Percentiles rank a stretch among this genome's conserved stretches.
These are phyloP conservation scores for Suillus discolor DNA, from an alignment of 768 basidiomycete species.

Conservation along the genomic window DNA sequence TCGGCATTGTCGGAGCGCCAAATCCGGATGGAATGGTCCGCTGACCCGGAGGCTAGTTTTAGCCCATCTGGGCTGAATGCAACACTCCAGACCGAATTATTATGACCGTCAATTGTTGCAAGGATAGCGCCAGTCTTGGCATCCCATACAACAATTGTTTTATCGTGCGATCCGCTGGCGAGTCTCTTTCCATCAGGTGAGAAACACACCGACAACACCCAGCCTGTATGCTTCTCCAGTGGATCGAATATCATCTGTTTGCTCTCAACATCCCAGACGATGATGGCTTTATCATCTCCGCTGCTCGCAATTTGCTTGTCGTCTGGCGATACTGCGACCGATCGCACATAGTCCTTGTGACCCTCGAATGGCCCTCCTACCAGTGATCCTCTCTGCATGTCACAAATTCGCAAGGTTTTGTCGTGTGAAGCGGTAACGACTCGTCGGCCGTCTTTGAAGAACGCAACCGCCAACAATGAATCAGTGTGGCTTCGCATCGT, in stretches of 20 bases:
- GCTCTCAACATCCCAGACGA: conserved; percentile 33
- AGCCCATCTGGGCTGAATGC: conserved; percentile 18
- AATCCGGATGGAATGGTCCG: conserved; percentile 10
- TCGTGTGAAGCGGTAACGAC: conserved; percentile 33
- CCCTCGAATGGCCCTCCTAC: conserved; percentile 30
- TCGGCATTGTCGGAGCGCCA: conserved; percentile 5
- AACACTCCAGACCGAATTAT: conserved; percentile 1
- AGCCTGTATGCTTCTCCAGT: conserved; percentile 16
- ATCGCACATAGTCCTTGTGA: conserved; percentile 32
- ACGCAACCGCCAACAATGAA: conserved; percentile 30
- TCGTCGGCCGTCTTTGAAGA: conserved; percentile 29
- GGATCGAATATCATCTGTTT: conserved; percentile 27
- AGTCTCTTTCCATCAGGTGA: conserved; percentile 12
- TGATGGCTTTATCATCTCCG: conserved; percentile 31
- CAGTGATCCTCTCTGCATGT: conserved; percentile 22
- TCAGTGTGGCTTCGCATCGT: conserved; percentile 26
- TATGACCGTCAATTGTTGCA: conserved; percentile 3
- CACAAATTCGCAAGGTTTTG: conserved; percentile 31
- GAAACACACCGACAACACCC: conserved; percentile 8
- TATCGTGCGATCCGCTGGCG: conserved; percentile 13
- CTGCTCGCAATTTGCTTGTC: conserved; percentile 35
- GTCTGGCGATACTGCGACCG: conserved; percentile 34
- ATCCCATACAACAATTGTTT: conserved; percentile 9
- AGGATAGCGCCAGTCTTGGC: conserved; percentile 6
- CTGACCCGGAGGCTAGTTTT: conserved; percentile 15